phyloP scores from a whole-genome alignment of 495 filamentous ascomycete species.

The Penicillium fimorum region DNA sequence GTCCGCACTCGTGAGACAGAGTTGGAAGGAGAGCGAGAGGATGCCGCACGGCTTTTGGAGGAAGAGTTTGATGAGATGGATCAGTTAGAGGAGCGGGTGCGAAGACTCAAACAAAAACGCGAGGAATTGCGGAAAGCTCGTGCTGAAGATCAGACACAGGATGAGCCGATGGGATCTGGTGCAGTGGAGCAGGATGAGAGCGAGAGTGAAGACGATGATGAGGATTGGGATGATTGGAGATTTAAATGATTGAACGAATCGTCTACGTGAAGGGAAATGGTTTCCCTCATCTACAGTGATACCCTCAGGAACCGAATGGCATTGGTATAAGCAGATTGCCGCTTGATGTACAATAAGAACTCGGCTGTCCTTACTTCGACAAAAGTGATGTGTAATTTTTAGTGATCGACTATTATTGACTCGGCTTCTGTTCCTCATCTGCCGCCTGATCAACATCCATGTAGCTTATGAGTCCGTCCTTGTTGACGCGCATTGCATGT shows the following conservation, averaged over 20 bases:
- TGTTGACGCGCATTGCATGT: constrained; percentile 72
- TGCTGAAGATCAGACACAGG: constrained; percentile 39
- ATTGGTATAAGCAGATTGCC: constrained; percentile 8
- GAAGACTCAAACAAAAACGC: constrained; percentile 68
- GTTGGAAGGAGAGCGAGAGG: constrained; percentile 80
- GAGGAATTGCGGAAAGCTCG: constrained; percentile 55
- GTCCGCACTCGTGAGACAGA: constrained; percentile 53
- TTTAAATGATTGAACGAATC: constrained; percentile 47
- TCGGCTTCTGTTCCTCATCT: constrained; percentile 13
- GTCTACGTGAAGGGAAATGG: constrained; percentile 21
- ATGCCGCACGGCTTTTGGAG: constrained; percentile 75
- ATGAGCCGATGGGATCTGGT: constrained; percentile 20
- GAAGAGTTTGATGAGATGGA: constrained; percentile 97
- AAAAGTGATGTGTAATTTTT: constrained; percentile 6
- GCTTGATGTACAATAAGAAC: constrained; percentile 21
- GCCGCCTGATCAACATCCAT: constrained; percentile 40
- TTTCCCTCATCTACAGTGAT: constrained; percentile 40
- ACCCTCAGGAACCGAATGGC: constrained; percentile 36
- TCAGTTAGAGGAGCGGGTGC: constrained; percentile 76
- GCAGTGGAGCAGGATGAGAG: constrained; percentile 25
- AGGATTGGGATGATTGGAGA: constrained; percentile 67
- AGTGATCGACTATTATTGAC: constrained; percentile 13
- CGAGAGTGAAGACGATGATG: constrained; percentile 44
- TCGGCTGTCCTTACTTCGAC: constrained; percentile 4
- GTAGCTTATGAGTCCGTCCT: constrained; percentile 67